Evolutionary conservation across 345 rosid species (phyloP), one percentile per base, ranked within the genome.

Genomic region (Eucalyptus curtisii): DNA sequence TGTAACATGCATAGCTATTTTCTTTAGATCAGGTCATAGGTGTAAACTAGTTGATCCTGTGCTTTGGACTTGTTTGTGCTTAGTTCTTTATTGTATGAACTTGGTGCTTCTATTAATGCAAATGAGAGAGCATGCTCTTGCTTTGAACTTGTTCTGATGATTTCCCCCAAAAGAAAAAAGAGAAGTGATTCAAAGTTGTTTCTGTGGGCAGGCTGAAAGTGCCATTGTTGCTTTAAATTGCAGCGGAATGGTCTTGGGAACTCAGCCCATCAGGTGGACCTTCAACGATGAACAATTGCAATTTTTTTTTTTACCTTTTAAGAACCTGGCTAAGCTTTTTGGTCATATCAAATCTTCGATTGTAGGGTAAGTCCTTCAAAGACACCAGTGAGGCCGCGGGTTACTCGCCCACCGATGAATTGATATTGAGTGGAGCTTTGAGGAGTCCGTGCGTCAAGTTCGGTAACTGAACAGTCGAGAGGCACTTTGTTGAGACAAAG

Each of bases 331-430:
- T 57, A 79, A 61, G 17, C 20, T 50, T n/a, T 79, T 40, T 64
- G 4, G 30, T 44, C 81, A 49, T 66, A 76, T 44, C 20, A 48
- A 31, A 27, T 16, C 85, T 87, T 31, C 7, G 50, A n/a, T 68
- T 79, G 71, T 88, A 97, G 97, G 96, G 96, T 97, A 87, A 95
- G 97, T 87, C 97, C 97, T 13, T 96, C 97, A 57, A 96, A 96
- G 93, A 97, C 98, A 85, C 98, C 96, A 3, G 97, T 96, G 89
- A 93, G 97, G 95, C 96, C 99, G 5, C 95, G 95, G 86, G 92
- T 95, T 88, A 88, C 94, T 90, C 93, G 92, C 88, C 93, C 94
- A 15, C 71, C 93, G 87, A 17, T 86, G 87, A 90, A 88, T 27
- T 93, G 91, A 92, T 81, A 91, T 86, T 40, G 68, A 82, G 85